Evolutionary conservation across 805 yeast species (phyloP), one percentile per base, ranked within the genome.

Genomic region (Saccharomyces paradoxus): DNA sequence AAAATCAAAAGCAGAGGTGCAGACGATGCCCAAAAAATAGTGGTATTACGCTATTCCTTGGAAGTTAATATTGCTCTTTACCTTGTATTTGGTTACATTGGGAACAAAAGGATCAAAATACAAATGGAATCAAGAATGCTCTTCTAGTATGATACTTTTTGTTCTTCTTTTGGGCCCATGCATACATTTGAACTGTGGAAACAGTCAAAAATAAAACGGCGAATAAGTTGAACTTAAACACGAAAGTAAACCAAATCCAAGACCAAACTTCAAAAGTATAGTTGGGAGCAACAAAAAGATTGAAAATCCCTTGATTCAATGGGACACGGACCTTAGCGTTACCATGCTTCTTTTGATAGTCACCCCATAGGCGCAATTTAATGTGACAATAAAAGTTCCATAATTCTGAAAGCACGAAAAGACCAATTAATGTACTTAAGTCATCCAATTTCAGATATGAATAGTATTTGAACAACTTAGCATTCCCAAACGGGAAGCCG

Each of bases 111-210:
- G 17, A 30, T 22, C 69, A 89, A 55, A 82, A 76, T 31, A 91
- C 60, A 63, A 71, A 89, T 26, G 99, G 99, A 61, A 94, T 74
- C 71, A 84, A 76, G 58, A 88, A 86, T 67, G 89, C 85, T 72
- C 90, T 85, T 68, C 81, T 77, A 63, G 82, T 81, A 64, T 92
- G 92, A 70, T 92, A 94, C 59, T 82, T 81, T 63, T 74, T 76
- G 72, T 92, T 95, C 70, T 89, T 91, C 76, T 89, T 84, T 55
- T 81, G 78, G 24, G 98, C 97, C 97, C 98, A 92, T 53, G 81
- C 62, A 74, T 80, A 84, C 98, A 94, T 92, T 69, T 94, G 97
- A 46, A 70, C 78, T 13, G 87, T 75, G 50, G 94, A 85, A 50
- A 89, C 88, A 21, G 76, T 62, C 51, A 83, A 74, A 74, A 94